phyloP scores from a whole-genome alignment of 441 rosid genomes.

The Breynia disticha region DNA sequence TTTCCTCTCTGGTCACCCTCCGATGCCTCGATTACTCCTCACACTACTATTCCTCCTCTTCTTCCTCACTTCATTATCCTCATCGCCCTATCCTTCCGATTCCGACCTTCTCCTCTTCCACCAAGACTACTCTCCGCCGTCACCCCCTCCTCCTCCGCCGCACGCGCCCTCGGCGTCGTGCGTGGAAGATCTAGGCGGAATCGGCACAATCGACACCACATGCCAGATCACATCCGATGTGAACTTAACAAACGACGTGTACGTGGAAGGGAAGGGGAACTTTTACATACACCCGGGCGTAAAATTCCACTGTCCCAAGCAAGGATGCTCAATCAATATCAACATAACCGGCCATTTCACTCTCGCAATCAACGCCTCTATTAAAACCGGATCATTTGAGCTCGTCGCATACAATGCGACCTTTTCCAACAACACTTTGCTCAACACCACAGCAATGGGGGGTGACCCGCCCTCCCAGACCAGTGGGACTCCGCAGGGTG shows the following conservation, averaged over 20 bases:
- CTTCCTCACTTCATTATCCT: constrained; percentile 14
- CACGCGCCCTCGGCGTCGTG: constrained; percentile 85
- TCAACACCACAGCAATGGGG: constrained; percentile 72
- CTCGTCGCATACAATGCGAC: constrained; percentile 58
- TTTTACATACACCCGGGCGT: constrained; percentile 68
- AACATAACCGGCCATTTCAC: constrained; percentile 73
- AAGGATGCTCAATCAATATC: constrained; percentile 63
- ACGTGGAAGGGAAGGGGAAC: constrained; percentile 75
- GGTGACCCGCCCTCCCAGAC: constrained; percentile 87
- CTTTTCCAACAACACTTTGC: constrained; percentile 43
- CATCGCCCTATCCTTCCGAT: constrained; percentile 23
- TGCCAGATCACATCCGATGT: constrained; percentile 77
- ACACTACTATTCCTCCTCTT: constrained; percentile 7
- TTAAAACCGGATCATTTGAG: constrained; percentile 59
- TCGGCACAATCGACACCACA: constrained; percentile 68
- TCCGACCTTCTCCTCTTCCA: constrained; percentile 37
- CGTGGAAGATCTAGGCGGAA: constrained; percentile 81
- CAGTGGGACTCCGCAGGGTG: constrained; percentile 83
- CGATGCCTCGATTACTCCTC: constrained; percentile 51
- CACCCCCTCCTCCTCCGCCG: constrained; percentile 94
- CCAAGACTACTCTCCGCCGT: constrained; percentile 92
- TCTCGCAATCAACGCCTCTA: constrained; percentile 50
- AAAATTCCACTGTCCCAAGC: constrained; percentile 44
- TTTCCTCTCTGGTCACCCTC: constrained; percentile 8
- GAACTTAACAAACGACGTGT: constrained; percentile 70